phyloP scores from a whole-genome alignment of 306 rosid species.

The Senna siamea region DNA sequence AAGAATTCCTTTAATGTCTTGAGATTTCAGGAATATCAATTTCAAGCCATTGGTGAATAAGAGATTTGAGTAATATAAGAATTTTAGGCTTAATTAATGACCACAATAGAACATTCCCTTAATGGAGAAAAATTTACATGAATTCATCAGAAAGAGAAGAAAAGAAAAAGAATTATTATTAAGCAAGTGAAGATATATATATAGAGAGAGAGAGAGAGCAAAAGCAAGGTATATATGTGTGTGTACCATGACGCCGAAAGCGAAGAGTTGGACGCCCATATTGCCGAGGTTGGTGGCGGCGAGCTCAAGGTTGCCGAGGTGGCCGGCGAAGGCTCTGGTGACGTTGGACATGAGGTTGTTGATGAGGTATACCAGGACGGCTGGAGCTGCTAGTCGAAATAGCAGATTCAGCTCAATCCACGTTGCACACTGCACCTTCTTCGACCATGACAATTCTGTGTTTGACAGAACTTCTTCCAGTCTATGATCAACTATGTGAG shows the following conservation, averaged over 20 bases:
- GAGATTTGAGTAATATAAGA: no score
- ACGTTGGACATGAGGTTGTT: conserved; percentile 68
- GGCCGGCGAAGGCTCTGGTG: conserved; percentile 72
- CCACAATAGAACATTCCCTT: no score
- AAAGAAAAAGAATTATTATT: no score
- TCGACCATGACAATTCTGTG: conserved; percentile 32
- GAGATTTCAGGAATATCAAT: no score
- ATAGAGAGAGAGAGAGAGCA: no score
- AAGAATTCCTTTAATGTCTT: no score
- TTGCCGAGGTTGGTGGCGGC: conserved; percentile 87
- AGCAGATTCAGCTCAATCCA: conserved; percentile 71
- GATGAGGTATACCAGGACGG: conserved; percentile 65
- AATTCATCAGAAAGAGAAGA: no score
- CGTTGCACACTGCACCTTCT: conserved; percentile 50
- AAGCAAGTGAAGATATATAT: no score
- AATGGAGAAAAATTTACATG: no score
- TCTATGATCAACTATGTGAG: conserved; percentile 24
- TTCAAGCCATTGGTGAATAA: no score
- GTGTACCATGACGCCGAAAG: conserved; percentile 76
- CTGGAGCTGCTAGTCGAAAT: conserved; percentile 66
- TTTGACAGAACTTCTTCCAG: conserved; percentile 62
- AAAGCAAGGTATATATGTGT: no score
- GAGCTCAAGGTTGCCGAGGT: conserved; percentile 76
- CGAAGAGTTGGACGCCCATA: conserved; percentile 71
- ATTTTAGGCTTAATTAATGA: no score